Evolutionary conservation across 331 rosid species (phyloP).

Genomic region (Telfairia occidentalis): DNA sequence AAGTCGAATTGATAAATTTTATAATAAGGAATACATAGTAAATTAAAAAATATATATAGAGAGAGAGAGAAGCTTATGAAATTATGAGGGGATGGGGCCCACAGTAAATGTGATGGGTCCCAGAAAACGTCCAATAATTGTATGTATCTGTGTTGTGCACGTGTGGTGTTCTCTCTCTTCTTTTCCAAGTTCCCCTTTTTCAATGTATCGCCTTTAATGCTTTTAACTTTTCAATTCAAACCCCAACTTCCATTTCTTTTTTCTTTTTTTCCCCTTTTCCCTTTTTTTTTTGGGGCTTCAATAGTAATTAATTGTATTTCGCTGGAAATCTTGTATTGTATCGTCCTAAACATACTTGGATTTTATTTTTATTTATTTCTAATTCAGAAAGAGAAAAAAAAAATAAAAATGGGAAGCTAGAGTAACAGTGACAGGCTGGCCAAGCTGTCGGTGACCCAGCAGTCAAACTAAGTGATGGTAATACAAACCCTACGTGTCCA

Average conservation of each 20-base stretch:
- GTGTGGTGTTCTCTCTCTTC: constrained; percentile 11
- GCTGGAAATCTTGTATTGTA: not conserved
- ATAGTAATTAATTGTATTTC: not conserved
- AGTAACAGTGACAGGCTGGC: constrained; percentile 34
- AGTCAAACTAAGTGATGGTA: constrained; percentile 25
- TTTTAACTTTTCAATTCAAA: not conserved
- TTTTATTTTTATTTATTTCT: too few relatives aligned
- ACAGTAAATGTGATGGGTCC: constrained; percentile 9
- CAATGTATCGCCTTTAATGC: constrained; percentile 2
- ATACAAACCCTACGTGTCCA: constrained; percentile 12
- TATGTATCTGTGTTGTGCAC: constrained; percentile 18
- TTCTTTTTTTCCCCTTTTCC: not conserved
- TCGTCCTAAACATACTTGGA: not conserved
- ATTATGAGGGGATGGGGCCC: not conserved
- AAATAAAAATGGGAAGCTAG: not conserved
- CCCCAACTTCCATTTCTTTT: not conserved
- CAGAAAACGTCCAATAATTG: constrained; percentile 6
- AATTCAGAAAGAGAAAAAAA: too few relatives aligned
- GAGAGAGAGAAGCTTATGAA: not conserved
- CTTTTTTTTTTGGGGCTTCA: not conserved
- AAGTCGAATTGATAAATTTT: too few relatives aligned
- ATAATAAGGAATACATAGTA: too few relatives aligned
- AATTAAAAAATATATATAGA: too few relatives aligned
- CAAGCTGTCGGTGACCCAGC: constrained; percentile 30
- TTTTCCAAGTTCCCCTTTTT: not conserved